Conservation (phyloP, 202 grass and related monocot species). For the Schoenoplectus tabernaemontani region DNA sequence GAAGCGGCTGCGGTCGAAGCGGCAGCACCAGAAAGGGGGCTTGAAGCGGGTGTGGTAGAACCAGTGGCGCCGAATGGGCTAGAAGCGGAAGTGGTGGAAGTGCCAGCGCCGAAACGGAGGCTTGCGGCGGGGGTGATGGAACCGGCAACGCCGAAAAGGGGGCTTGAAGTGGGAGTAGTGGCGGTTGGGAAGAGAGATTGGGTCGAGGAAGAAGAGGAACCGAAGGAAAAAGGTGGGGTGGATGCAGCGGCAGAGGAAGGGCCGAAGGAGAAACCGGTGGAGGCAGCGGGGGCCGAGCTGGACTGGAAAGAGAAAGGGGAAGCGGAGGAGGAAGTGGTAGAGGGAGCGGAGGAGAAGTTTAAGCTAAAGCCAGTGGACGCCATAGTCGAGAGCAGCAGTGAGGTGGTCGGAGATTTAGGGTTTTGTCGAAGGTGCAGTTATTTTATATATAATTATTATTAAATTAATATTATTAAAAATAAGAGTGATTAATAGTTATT, state of each 20-base stretch:
- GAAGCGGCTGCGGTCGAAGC: slow-evolving; percentile 29
- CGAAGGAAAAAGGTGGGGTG: slow-evolving; percentile 22
- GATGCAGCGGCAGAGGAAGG: slow-evolving; percentile 5
- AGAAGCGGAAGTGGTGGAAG: slow-evolving; percentile 23
- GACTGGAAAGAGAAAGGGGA: slow-evolving; percentile 1
- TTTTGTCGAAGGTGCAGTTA: neutral
- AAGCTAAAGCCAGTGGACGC: neutral
- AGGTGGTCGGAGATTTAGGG: neutral
- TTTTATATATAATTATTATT: neutral
- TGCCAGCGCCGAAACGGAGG: slow-evolving; percentile 16
- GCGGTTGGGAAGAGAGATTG: slow-evolving; percentile 26
- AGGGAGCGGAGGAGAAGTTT: neutral
- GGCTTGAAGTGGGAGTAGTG: slow-evolving; percentile 25
- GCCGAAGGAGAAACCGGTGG: slow-evolving; percentile 48
- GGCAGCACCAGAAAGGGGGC: slow-evolving; percentile 21
- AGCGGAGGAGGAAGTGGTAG: neutral
- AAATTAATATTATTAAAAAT: neutral
- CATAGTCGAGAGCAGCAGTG: neutral
- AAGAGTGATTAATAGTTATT: no score
- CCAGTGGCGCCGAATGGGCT: slow-evolving; percentile 16
- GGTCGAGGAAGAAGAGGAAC: slow-evolving; percentile 33
- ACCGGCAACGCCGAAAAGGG: slow-evolving; percentile 23
- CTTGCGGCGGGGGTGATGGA: slow-evolving; percentile 11
- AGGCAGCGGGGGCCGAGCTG: slow-evolving; percentile 30
- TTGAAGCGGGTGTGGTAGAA: slow-evolving; percentile 25